These are phyloP conservation scores for Cryptococcus sp. DNA, from an alignment of 1,284 basidiomycete species.

Conservation along the genomic window DNA sequence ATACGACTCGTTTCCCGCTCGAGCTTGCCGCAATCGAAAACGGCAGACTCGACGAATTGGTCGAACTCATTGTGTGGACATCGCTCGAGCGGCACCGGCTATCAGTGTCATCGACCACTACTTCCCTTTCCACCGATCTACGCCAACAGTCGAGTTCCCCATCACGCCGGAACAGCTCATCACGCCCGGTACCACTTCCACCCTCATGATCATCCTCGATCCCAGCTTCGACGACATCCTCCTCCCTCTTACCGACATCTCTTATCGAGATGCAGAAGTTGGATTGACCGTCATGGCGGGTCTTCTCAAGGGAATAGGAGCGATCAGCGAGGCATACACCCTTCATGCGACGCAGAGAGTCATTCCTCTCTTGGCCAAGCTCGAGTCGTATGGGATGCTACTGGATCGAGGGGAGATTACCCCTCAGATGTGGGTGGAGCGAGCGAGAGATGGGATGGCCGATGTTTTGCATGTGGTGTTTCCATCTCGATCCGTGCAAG, in stretches of 20 bases:
- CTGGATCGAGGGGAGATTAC: background rate
- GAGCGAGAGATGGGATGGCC: conserved; percentile 16
- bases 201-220: conserved; percentile 33
- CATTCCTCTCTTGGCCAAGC: conserved; percentile 30
- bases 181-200: conserved; percentile 27
- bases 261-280: conserved; percentile 31
- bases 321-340: conserved; percentile 29
- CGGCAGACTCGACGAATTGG: background rate
- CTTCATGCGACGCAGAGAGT: conserved; percentile 22
- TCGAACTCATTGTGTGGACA: too few relatives aligned
- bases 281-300: conserved; percentile 31
- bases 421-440: conserved; percentile 8
- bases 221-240: conserved; percentile 30
- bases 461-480: conserved; percentile 34
- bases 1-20: conserved; percentile 25
- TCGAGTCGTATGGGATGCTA: conserved; percentile 31
- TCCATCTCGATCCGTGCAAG: conserved; percentile 18
- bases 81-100: background rate
- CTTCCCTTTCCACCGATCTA: conserved; percentile 25
- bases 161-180: conserved; percentile 29
- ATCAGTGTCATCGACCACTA: conserved; percentile 25
- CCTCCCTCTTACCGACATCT: conserved; percentile 18
- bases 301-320: conserved; percentile 26
- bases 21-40: background rate
- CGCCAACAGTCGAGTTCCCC: conserved; percentile 14